These are phyloP conservation scores for Syzygium aqueum DNA, from an alignment of 345 rosid species.

Conservation along the genomic window DNA sequence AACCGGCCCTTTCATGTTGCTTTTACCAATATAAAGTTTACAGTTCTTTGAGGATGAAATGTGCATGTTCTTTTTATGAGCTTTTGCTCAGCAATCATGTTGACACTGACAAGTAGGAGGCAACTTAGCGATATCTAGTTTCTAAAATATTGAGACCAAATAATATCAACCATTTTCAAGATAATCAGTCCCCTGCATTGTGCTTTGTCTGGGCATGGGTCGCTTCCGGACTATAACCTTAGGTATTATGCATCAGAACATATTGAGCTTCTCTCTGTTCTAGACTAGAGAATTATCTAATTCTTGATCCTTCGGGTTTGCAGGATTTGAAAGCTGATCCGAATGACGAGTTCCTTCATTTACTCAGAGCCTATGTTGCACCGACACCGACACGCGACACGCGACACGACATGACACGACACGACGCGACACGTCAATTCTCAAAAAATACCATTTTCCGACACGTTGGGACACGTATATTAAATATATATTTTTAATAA, in stretches of 20 bases:
- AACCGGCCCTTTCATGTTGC: background rate
- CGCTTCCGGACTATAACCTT: background rate
- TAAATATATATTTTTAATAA: too few species aligned
- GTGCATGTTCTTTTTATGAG: background rate
- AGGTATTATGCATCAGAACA: background rate
- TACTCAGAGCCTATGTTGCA: accelerated
- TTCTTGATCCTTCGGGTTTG: too few species aligned
- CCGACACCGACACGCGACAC: too few species aligned
- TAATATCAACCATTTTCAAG: too few species aligned
- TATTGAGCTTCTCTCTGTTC: too few species aligned
- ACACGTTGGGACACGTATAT: too few species aligned
- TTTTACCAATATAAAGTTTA: background rate
- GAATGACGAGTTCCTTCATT: too few species aligned
- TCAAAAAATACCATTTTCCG: too few species aligned
- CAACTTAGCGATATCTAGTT: background rate
- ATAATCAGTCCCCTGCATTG: too few species aligned
- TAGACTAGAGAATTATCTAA: too few species aligned
- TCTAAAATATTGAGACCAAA: background rate
- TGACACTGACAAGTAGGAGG: background rate
- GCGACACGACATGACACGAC: too few species aligned
- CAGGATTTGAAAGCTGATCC: background rate
- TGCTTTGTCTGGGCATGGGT: background rate
- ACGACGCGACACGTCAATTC: too few species aligned
- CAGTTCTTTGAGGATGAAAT: background rate
- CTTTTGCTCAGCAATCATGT: background rate